Evolutionary conservation across 2,329 filamentous ascomycete genomes (phyloP), one percentile per base, ranked within the genome.

Genomic region (Xylariales sp.): DNA sequence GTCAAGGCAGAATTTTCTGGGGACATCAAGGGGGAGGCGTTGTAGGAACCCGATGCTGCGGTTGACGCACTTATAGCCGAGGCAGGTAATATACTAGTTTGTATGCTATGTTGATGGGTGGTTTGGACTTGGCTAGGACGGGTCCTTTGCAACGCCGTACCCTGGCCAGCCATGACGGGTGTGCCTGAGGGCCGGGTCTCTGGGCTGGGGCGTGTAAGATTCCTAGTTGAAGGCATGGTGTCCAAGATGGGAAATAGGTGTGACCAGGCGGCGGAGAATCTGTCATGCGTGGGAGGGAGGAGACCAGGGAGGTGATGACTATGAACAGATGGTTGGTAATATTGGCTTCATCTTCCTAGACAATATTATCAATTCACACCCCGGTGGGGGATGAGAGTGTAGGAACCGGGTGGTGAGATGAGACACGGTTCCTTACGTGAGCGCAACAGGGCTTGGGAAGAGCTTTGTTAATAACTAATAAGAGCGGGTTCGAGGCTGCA

Each of bases 31-130:
- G 88, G 87, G 4, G 88, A 90, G 67, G 81, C 82, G 65, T 56
- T 56, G 54, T 82, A 82, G 14, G 86, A 86, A 74, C 82, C 86
- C 63, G 87, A 87, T 49, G 86, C 83, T 64, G 84, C 80, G 34
- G 87, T 86, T 18, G 87, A 88, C 63, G 83, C 81, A 80, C 86
- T 88, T 72, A 87, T 81, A 68, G 86, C 83, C 43, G 87, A 89
- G 46, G 81, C 77, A 41, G 86, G 84, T 48, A 85, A 75, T 39
- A 81, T 80, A 56, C 76, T 75, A 68, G 82, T 73, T 56, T 78
- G 78, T 36, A 78, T 73, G 67, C 80, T 81, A 54, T 79, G 71
- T 54, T 78, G 75, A 56, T 84, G 77, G 69, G 78, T 80, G 62
- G 85, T 86, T 73, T 85, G 84, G 63, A 86, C 81, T 68, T 81